Conservation (phyloP, 345 rosid genomes). For the Pistacia atlantica region DNA sequence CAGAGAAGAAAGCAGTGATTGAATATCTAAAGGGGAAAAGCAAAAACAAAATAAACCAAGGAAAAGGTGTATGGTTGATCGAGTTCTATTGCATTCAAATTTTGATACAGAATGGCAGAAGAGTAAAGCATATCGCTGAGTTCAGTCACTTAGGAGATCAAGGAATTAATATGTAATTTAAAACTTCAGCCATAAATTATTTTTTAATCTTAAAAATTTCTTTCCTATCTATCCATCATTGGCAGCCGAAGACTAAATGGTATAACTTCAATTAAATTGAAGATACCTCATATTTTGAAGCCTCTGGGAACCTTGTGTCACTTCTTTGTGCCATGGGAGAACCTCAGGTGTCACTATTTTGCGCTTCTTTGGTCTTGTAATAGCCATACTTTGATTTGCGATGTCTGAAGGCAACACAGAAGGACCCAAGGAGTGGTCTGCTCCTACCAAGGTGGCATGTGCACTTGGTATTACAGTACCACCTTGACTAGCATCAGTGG, state of each 20-base stretch:
- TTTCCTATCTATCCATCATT: background rate
- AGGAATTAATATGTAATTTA: too few relatives aligned
- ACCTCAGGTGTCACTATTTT: constrained; percentile 41
- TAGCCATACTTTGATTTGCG: constrained; percentile 21
- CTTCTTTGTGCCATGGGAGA: constrained; percentile 59
- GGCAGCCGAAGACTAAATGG: background rate
- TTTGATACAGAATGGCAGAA: background rate
- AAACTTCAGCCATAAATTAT: background rate
- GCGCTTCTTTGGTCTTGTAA: constrained; percentile 51
- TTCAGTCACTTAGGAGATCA: background rate
- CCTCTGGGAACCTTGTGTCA: constrained; percentile 34
- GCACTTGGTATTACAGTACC: constrained; percentile 16
- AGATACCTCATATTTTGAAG: constrained; percentile 58
- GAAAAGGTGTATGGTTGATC: background rate
- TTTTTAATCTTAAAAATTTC: constrained; percentile 3
- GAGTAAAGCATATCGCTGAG: constrained; percentile 1
- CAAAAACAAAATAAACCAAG: background rate
- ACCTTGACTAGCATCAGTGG: constrained; percentile 23
- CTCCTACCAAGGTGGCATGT: constrained; percentile 9
- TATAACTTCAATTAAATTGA: background rate
- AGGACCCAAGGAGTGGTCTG: constrained; percentile 19
- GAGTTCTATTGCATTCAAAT: background rate
- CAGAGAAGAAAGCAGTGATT: constrained; percentile 4
- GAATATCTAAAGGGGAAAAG: constrained; percentile 1
- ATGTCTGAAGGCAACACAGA: constrained; percentile 21